phyloP scores from a whole-genome alignment of 208 protist species.

The Leishmania major region DNA sequence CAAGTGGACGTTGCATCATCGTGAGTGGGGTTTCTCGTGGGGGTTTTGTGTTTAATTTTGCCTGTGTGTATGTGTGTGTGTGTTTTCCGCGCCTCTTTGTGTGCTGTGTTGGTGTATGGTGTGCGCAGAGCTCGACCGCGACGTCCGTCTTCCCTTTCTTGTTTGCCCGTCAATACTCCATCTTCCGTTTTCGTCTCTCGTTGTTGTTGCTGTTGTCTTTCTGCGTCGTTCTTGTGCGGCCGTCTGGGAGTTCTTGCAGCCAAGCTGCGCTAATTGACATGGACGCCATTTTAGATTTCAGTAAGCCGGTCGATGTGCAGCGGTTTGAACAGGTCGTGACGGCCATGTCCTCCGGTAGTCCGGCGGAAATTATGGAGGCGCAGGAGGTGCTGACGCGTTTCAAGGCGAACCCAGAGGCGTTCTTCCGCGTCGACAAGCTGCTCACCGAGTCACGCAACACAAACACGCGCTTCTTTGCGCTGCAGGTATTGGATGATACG shows the following conservation, averaged over 20 bases:
- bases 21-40: neutral
- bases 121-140: neutral
- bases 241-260: neutral
- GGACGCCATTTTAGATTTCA: constrained; percentile 76
- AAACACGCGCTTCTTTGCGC: constrained; percentile 89
- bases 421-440: constrained; percentile 92
- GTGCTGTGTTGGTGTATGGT: neutral
- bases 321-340: constrained; percentile 72
- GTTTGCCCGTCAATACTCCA: no score
- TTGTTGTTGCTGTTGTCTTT: neutral
- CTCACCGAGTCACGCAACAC: constrained; percentile 74
- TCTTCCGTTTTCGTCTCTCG: neutral
- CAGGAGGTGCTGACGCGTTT: constrained; percentile 91
- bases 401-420: constrained; percentile 91
- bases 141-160: neutral
- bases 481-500: constrained; percentile 94
- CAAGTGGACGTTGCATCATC: neutral
- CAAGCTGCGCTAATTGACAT: constrained; percentile 25
- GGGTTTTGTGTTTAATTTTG: neutral
- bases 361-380: constrained; percentile 71
- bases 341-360: constrained; percentile 51
- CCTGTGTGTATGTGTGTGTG: neutral
- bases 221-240: neutral
- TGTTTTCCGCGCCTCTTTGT: neutral
- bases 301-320: constrained; percentile 68